Evolutionary conservation across 495 filamentous ascomycete species (phyloP), one percentile per base, ranked within the genome.

Genomic region (Talaromyces wortmannii): DNA sequence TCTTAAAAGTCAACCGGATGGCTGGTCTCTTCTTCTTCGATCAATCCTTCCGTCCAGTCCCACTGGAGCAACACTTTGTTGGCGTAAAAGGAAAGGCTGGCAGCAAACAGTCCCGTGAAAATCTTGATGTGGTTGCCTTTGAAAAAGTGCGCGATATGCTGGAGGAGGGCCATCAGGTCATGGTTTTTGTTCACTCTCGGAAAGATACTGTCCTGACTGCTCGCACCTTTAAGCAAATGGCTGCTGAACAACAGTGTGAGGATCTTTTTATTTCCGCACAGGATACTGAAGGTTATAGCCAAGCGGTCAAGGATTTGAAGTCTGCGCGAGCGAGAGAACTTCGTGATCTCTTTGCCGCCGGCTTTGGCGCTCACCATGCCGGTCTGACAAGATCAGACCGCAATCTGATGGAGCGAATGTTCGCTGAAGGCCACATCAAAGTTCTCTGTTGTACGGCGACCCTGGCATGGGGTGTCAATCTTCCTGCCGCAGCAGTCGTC

Each of bases 381-480:
- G 94, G 95, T 31, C 91, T 99, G 88, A 83, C 88, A 40, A 80
- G 94, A 45, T 88, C 91, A 6, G 94, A 99, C 69, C 79, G 94
- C 57, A 99, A 97, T 57, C 75, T 96, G 30, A 89, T 95, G 75
- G 94, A 99, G 67, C 83, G 86, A 12, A 76, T 97, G 57, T 99
- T 97, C 63, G 83, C 78, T 0, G 83, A 94, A 61, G 94, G 94
- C 4, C 81, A 95, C 10, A 82, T 97, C 62, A 95, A 92, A 66
- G 91, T 99, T 0, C 85, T 99, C 7, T 97, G 94, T 75, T 97
- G 95, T 84, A 99, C 94, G 12, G 94, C 94, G 10, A 99, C 94
- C 0, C 77, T 99, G 45, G 94, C 94, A 8, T 99, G 94, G 94
- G 94, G 94, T 83, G 92, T 99, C 60, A 99, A 99, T 73, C 82